A percentile compares a stretch with the other conserved stretches of the same genome.
phyloP scores from a whole-genome alignment of 1,139 yeast genomes.

The Hansenula sp. region DNA sequence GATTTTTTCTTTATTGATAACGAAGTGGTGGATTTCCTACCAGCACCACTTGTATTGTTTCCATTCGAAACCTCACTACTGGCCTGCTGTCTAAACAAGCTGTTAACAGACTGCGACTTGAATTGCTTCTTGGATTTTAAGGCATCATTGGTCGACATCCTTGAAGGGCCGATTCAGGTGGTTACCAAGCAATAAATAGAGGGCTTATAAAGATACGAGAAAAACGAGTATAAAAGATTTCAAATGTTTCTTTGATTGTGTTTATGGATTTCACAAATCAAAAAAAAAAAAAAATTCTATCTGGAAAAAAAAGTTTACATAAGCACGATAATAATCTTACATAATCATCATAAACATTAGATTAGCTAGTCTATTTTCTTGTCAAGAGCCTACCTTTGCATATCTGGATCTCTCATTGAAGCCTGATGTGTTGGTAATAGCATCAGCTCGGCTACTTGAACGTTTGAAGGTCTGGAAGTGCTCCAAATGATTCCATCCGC shows the following conservation, averaged over 20 bases:
- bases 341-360: not conserved
- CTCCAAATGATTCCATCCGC: conserved; percentile 79
- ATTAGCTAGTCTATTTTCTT: no score
- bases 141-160: not conserved
- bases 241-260: not conserved
- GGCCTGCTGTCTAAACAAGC: conserved; percentile 19
- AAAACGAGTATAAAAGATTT: no score
- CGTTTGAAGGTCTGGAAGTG: conserved; percentile 64
- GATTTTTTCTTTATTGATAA: not conserved
- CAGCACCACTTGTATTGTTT: not conserved
- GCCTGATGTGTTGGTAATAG: conserved; percentile 81
- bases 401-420: conserved; percentile 7
- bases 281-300: not conserved
- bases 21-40: not conserved
- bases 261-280: not conserved
- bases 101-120: conserved; percentile 24
- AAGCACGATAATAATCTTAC: not conserved
- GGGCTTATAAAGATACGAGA: no score
- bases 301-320: not conserved
- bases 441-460: conserved; percentile 75
- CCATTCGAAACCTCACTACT: not conserved
- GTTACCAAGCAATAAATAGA: not conserved
- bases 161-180: not conserved
- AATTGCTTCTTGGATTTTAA: conserved; percentile 21
- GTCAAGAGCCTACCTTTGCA: conserved; percentile 4